Conservation (phyloP, 495 filamentous ascomycete species). For the Mytilinidion resinicola region DNA sequence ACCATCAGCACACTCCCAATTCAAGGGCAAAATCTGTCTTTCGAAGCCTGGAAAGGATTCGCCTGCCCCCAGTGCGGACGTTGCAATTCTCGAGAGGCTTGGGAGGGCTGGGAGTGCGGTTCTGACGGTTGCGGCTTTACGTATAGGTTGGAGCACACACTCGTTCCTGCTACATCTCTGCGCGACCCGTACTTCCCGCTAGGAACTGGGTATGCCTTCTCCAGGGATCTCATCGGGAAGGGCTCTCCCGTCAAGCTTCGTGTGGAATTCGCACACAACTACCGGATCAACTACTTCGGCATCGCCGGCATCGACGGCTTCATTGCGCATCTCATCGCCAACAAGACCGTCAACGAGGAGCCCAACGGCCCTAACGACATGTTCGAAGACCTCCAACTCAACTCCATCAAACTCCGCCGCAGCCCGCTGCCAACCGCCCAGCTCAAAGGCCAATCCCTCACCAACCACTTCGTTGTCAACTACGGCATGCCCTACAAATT, state of each 20-base stretch:
- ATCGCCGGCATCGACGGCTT: constrained; percentile 45
- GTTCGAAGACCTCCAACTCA: constrained; percentile 53
- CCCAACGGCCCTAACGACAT: constrained; percentile 56
- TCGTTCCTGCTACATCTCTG: constrained; percentile 37
- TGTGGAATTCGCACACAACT: constrained; percentile 33
- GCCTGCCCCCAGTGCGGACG: constrained; percentile 65
- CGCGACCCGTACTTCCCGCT: constrained; percentile 33
- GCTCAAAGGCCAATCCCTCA: constrained; percentile 42
- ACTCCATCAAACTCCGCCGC: constrained; percentile 43
- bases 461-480: constrained; percentile 65
- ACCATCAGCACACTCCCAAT: constrained; percentile 34
- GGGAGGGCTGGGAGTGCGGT: constrained; percentile 60
- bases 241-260: constrained; percentile 29
- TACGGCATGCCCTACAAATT: constrained; percentile 86
- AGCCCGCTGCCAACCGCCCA: background rate
- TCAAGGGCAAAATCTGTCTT: constrained; percentile 31
- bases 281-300: constrained; percentile 32
- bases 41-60: constrained; percentile 55
- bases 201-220: constrained; percentile 10
- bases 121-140: constrained; percentile 46
- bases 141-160: constrained; percentile 33
- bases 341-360: constrained; percentile 42
- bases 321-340: constrained; percentile 58
- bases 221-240: constrained; percentile 7
- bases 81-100: constrained; percentile 56